Conservation (phyloP, 129 eudicot species). For the Glebionis coronaria region DNA sequence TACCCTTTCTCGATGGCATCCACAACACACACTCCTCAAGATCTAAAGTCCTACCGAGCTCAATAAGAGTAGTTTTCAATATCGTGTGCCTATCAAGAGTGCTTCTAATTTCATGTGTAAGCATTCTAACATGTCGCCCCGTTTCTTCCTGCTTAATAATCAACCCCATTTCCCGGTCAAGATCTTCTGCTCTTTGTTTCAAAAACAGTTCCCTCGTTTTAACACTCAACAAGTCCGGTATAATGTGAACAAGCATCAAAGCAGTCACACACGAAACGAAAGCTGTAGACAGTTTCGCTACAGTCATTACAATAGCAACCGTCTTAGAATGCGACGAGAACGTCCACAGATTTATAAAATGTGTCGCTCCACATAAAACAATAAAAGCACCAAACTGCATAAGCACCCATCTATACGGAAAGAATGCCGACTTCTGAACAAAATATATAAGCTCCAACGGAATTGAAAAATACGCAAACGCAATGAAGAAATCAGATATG, state of each 20-base stretch:
- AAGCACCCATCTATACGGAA: slow-evolving; percentile 69
- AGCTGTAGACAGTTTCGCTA: slow-evolving; percentile 55
- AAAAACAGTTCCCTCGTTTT: slow-evolving; percentile 52
- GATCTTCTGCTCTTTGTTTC: slow-evolving; percentile 58
- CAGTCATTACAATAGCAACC: slow-evolving; percentile 54
- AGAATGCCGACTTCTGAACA: slow-evolving; percentile 58
- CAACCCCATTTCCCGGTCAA: slow-evolving; percentile 61
- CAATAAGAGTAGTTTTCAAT: slow-evolving; percentile 59
- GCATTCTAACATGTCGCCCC: slow-evolving; percentile 60
- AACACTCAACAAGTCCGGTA: slow-evolving; percentile 55
- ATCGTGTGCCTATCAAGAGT: slow-evolving; percentile 65
- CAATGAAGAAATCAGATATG: slow-evolving; percentile 59
- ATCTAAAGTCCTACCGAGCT: slow-evolving; percentile 55
- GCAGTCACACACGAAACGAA: slow-evolving; percentile 62
- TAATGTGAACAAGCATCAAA: slow-evolving; percentile 54
- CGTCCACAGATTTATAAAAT: slow-evolving; percentile 57
- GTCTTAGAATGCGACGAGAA: slow-evolving; percentile 54
- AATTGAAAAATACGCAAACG: slow-evolving; percentile 63
- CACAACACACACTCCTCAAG: slow-evolving; percentile 64
- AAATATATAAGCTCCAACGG: slow-evolving; percentile 69
- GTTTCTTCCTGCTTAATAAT: slow-evolving; percentile 62
- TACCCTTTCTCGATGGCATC: slow-evolving; percentile 61
- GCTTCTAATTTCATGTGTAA: slow-evolving; percentile 68
- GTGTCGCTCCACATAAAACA: slow-evolving; percentile 64
- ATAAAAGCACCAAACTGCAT: slow-evolving; percentile 67